phyloP scores from a whole-genome alignment of 2,329 filamentous ascomycete genomes.

The Harringtonia aguacate region DNA sequence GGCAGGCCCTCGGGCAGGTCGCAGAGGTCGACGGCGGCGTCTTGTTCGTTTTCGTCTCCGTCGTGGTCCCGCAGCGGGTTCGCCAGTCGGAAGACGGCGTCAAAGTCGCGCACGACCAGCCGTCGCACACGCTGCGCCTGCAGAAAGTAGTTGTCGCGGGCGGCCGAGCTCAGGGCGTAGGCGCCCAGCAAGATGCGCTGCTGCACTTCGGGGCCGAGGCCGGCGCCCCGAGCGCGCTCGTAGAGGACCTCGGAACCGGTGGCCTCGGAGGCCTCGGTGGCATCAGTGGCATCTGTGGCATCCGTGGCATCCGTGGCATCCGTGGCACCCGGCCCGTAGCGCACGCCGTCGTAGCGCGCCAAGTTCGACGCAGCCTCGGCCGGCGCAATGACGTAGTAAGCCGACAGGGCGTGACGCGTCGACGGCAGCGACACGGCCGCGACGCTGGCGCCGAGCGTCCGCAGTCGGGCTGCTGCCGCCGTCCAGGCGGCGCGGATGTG shows the following conservation, averaged over 20 bases:
- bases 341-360: conserved; percentile 93
- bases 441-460: conserved; percentile 56
- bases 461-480: conserved; percentile 46
- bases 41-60: conserved; percentile 37
- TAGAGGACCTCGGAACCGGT: conserved; percentile 47
- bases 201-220: conserved; percentile 77
- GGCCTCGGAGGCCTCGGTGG: conserved; percentile 9
- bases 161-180: conserved; percentile 80
- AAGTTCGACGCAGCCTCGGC: conserved; percentile 94
- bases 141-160: conserved; percentile 94
- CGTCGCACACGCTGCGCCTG: conserved; percentile 82
- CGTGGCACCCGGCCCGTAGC: conserved; percentile 57
- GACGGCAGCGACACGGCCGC: conserved; percentile 71
- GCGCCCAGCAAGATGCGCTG: conserved; percentile 80
- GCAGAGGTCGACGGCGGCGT: conserved; percentile 38
- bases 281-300: conserved; percentile 21
- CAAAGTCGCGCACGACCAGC: conserved; percentile 78
- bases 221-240: conserved; percentile 58
- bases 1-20: conserved; percentile 44
- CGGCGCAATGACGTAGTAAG: conserved; percentile 92
- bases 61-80: conserved; percentile 49
- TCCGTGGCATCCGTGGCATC: conserved; percentile 15
- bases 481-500: conserved; percentile 62
- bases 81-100: conserved; percentile 57
- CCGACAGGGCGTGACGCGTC: conserved; percentile 75